Evolutionary conservation across 83 land plant species (phyloP), one percentile per base, ranked within the genome.

Genomic region (Larix sibirica): DNA sequence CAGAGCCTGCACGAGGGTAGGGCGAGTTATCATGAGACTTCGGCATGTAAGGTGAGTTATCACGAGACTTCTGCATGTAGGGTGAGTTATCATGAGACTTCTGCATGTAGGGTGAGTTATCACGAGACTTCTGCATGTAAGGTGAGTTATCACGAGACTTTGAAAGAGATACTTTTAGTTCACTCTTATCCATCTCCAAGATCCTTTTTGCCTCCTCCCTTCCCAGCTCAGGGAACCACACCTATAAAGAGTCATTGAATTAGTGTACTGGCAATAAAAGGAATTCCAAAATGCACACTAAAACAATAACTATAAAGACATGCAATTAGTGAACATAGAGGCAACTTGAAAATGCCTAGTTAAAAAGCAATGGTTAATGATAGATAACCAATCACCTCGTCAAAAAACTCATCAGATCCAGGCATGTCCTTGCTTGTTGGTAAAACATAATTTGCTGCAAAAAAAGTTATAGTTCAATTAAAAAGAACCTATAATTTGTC

Each of bases 341-440:
- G 20, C 2, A 12, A 74, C 7, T 36, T n/a, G 28, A 79, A 50
- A 79, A 81, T 17, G 3, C 33, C 71, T 24, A 10, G 28, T 17
- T 16, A 73, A 75, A 14, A 40, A 73, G 7, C 28, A 62, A 67
- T 9, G 54, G 20, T 17, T 5, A 62, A 3, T 12, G 38, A 66
- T 24, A 26, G 2, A 13, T 54, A 17, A 56, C 9, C 80, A 50
- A 47, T 24, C 83, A 90, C 92, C 92, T 88, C 82, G 67, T 90
- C 90, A 84, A 90, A 90, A 59, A 61, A 14, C 81, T 90, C 92
- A 68, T 81, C 88, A 61, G 92, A 84, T 63, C 86, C 80, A 59
- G 71, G 84, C 79, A 84, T 85, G 71, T 86, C 80, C 82, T 90
- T 90, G 70, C 86, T 84, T 9, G 5, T 70, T 9, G 92, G 92